Percentiles rank a stretch among this genome's conserved stretches.
phyloP scores from a whole-genome alignment of 2,329 filamentous ascomycete genomes.

The Epichloe coenophiala region DNA sequence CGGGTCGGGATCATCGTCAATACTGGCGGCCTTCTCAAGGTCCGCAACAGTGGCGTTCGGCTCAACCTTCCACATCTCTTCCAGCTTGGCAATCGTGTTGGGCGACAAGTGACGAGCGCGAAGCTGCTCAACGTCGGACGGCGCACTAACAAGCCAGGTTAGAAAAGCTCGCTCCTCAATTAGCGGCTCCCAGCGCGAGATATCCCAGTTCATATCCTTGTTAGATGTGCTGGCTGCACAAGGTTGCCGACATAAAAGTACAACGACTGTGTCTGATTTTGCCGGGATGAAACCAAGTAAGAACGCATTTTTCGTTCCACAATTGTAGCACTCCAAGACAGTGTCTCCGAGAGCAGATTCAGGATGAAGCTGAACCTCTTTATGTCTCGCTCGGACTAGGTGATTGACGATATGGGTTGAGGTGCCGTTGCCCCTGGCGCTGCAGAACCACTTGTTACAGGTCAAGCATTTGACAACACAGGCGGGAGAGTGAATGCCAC shows the following conservation, averaged over 20 bases:
- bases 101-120: constrained; percentile 86
- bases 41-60: constrained; percentile 77
- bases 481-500: constrained; percentile 89
- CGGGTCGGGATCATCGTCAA: constrained; percentile 89
- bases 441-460: constrained; percentile 99
- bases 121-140: constrained; percentile 89
- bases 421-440: constrained; percentile 87
- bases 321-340: constrained; percentile 96
- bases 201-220: constrained; percentile 99
- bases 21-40: constrained; percentile 77
- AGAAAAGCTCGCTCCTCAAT: constrained; percentile 95
- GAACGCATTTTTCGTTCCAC: constrained; percentile 98
- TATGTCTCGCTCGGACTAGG: constrained; percentile 90
- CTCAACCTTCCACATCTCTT: constrained; percentile 98
- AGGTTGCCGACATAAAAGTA: constrained; percentile 89
- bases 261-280: constrained; percentile 96
- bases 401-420: constrained; percentile 98
- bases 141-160: constrained; percentile 79
- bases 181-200: constrained; percentile 90
- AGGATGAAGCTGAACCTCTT: constrained; percentile 95
- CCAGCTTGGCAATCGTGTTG: constrained; percentile 88
- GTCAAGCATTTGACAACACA: constrained; percentile 92
- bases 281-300: constrained; percentile 95
- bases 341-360: constrained; percentile 89
- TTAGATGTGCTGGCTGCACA: constrained; percentile 89